A percentile compares a stretch with the other conserved stretches of the same genome.
These are phyloP conservation scores for Backusella liffmaniae DNA, from an alignment of 192 early-diverging fungal genomes.

Conservation along the genomic window DNA sequence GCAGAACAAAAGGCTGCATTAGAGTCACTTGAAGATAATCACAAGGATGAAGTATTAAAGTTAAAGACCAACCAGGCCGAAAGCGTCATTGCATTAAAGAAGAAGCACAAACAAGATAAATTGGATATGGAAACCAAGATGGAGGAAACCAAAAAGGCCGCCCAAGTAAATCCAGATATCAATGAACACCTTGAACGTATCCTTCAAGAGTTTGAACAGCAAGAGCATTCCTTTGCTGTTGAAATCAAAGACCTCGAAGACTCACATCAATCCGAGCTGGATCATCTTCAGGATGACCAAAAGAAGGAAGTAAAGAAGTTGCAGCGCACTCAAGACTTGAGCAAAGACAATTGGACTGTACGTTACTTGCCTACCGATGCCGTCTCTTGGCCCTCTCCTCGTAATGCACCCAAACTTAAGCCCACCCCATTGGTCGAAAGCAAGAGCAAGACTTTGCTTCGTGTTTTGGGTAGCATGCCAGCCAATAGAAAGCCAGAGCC, in stretches of 20 bases:
- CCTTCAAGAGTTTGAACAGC: constrained; percentile 31
- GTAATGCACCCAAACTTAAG: constrained; percentile 17
- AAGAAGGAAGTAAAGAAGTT: constrained; percentile 15
- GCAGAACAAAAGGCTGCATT: constrained; percentile 24
- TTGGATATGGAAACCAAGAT: constrained; percentile 18
- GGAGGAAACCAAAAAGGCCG: constrained; percentile 17
- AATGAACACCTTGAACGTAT: constrained; percentile 30
- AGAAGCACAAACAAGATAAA: constrained; percentile 31
- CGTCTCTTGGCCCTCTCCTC: constrained; percentile 39
- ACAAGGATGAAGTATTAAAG: constrained; percentile 12
- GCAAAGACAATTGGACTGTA: not conserved
- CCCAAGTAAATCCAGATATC: not conserved
- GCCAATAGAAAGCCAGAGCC: constrained; percentile 11
- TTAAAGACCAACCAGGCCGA: constrained; percentile 20
- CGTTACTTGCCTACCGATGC: constrained; percentile 33
- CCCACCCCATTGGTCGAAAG: constrained; percentile 20
- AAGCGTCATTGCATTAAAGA: constrained; percentile 17
- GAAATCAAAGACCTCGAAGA: constrained; percentile 29
- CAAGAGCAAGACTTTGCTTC: constrained; percentile 10
- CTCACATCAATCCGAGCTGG: constrained; percentile 25
- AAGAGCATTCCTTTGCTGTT: constrained; percentile 25
- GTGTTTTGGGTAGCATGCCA: constrained; percentile 13
- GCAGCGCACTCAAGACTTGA: not conserved
- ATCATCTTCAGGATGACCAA: constrained; percentile 21
- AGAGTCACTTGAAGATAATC: constrained; percentile 7